phyloP scores from a whole-genome alignment of 768 basidiomycete species.

The Termitomyces sp. region DNA sequence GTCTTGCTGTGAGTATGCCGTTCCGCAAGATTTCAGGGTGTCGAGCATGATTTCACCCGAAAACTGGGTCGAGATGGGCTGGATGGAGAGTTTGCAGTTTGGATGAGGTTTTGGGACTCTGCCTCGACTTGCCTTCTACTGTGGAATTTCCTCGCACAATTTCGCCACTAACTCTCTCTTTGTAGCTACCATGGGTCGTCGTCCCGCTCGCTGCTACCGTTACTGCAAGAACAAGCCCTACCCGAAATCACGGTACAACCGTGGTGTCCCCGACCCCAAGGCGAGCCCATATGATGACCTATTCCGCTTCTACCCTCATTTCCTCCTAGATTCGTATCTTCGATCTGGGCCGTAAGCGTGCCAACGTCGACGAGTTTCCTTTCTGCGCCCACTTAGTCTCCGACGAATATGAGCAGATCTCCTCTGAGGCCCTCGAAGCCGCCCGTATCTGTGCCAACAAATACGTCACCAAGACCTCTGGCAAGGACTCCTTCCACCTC shows the following conservation, averaged over 20 bases:
- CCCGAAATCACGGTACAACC: conserved; percentile 94
- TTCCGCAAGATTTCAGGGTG: not conserved
- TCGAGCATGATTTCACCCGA: not conserved
- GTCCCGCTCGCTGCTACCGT: conserved; percentile 96
- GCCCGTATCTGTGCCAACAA: conserved; percentile 99
- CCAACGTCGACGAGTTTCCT: conserved; percentile 96
- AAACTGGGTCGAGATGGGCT: conserved; percentile 1
- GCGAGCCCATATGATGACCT: conserved; percentile 30
- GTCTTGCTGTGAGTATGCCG: conserved; percentile 12
- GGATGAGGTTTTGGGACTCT: conserved; percentile 14
- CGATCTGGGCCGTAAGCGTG: conserved; percentile 94
- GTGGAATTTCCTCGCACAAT: not conserved
- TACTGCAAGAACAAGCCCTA: conserved; percentile 99
- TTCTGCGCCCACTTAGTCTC: conserved; percentile 97
- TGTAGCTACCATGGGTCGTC: conserved; percentile 77
- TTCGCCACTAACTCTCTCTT: not conserved
- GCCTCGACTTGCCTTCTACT: not conserved
- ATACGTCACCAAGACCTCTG: conserved; percentile 96
- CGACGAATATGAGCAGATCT: conserved; percentile 97
- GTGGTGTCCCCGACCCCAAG: conserved; percentile 97
- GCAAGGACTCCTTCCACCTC: conserved; percentile 99
- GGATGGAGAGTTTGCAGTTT: conserved; percentile 8
- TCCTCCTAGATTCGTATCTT: conserved; percentile 84
- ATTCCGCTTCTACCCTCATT: not conserved
- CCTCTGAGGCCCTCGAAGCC: conserved; percentile 93